Evolutionary conservation across 2,329 filamentous ascomycete genomes (phyloP), one percentile per base, ranked within the genome.

Genomic region (Fusarium sp.): DNA sequence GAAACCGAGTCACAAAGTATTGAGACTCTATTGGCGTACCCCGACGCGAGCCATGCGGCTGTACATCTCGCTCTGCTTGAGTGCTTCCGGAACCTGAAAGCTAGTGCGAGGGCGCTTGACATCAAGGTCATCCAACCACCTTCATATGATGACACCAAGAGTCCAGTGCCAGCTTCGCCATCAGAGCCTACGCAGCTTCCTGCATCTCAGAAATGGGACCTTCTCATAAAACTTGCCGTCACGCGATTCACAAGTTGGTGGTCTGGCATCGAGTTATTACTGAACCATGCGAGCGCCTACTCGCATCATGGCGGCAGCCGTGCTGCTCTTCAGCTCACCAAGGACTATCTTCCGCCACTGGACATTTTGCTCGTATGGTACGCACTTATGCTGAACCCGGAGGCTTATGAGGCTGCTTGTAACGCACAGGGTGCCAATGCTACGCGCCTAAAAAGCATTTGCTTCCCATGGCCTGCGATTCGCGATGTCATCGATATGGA

Each of bases 291-390:
- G 2, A 51, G 31, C 4, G 69, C 65, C 4, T 72, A 72, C 22
- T 54, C 58, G 6, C 69, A 72, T 31, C 69, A 60, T 6, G 69
- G 58, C 6, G 70, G 70, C 5, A 44, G 8, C 14, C 61, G 64
- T 24, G 70, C 68, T 12, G 44, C 66, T 6, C 48, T 72, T 6
- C 70, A 72, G n/a, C 45, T 72, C 6, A 57, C 58, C 0, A 72
- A 72, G 5, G 64, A 72, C 4, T 72, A 72, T 3, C n/a, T 72
- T 1, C 70, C 70, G 4, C 69, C 70, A 6, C 14, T 72, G 7
- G 70, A 72, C 35, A 54, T 72, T 20, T 33, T 72, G 12, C 45
- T 72, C 1, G 70, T 72, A 7, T 72, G 70, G 70, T 72, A 72
- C 14, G 45, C 69, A 1, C 45, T 72, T 10, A 72, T 72, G 15